phyloP scores from a whole-genome alignment of 129 eudicot species.

The Chrysanthemum seticuspe region DNA sequence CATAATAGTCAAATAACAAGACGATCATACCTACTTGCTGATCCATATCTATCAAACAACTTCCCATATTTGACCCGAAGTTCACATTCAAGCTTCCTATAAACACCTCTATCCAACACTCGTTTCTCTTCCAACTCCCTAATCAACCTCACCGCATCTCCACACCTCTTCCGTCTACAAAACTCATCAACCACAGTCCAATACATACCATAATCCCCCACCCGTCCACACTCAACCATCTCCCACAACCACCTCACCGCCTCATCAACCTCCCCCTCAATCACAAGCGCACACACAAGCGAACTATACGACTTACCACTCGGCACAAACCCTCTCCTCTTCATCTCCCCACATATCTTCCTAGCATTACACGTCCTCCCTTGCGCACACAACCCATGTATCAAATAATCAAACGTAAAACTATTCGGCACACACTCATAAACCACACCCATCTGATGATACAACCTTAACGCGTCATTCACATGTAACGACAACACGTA shows the following conservation, averaged over 20 bases:
- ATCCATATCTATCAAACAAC: constrained; percentile 18
- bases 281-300: constrained; percentile 69
- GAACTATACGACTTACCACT: constrained; percentile 84
- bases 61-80: constrained; percentile 41
- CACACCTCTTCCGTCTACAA: constrained; percentile 37
- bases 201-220: constrained; percentile 63
- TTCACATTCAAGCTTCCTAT: constrained; percentile 47
- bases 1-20: background rate
- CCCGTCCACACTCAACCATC: constrained; percentile 49
- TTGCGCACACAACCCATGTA: constrained; percentile 88
- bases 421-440: constrained; percentile 68
- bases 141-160: constrained; percentile 59
- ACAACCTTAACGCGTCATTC: constrained; percentile 79
- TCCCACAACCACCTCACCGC: constrained; percentile 73
- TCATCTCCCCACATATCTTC: constrained; percentile 73
- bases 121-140: constrained; percentile 55
- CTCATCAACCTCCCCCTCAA: constrained; percentile 72
- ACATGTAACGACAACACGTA: constrained; percentile 82
- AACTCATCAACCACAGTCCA: constrained; percentile 71
- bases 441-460: constrained; percentile 91
- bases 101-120: constrained; percentile 42
- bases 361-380: constrained; percentile 78
- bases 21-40: background rate
- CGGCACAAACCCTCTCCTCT: constrained; percentile 72
- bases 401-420: constrained; percentile 68